phyloP scores from a whole-genome alignment of 2,329 filamentous ascomycete species.

The Hirsutella rhossiliensis region DNA sequence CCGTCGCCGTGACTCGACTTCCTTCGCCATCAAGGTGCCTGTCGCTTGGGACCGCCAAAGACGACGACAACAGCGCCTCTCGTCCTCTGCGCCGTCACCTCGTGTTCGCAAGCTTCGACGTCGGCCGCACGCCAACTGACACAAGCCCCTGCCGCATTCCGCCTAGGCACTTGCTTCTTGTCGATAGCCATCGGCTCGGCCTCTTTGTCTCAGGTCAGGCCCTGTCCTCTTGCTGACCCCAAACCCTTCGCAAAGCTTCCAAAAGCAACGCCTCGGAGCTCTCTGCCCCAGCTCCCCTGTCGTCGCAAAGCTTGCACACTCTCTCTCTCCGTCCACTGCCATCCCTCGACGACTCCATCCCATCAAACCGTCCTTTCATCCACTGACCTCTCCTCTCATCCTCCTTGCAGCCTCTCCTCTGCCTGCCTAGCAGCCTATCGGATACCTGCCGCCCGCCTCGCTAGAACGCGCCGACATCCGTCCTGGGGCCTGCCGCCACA shows the following conservation, averaged over 20 bases:
- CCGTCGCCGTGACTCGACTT: too few species aligned
- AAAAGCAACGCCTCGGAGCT: slow-evolving; percentile 1
- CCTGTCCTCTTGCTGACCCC: slow-evolving; percentile 3
- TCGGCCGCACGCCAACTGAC: not conserved
- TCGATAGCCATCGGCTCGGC: not conserved
- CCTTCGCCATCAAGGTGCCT: not conserved
- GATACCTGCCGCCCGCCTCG: slow-evolving; percentile 16
- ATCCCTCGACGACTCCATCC: not conserved
- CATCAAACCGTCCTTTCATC: not conserved
- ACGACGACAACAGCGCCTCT: not conserved
- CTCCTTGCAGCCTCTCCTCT: slow-evolving; percentile 11
- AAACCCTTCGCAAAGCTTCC: slow-evolving; percentile 1
- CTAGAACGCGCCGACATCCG: slow-evolving; percentile 8
- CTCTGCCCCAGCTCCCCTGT: not conserved
- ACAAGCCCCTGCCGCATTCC: not conserved
- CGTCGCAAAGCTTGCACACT: not conserved
- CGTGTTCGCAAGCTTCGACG: not conserved
- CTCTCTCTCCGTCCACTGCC: not conserved
- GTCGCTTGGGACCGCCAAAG: not conserved
- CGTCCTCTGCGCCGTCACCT: not conserved
- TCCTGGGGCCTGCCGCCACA: slow-evolving; percentile 5
- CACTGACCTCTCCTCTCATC: slow-evolving; percentile 7
- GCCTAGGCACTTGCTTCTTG: not conserved
- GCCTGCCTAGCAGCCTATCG: slow-evolving; percentile 15
- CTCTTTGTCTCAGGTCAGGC: slow-evolving; percentile 1